Conservation (phyloP, 169 alveolate genomes). For the Eimeria nieschulzi region DNA sequence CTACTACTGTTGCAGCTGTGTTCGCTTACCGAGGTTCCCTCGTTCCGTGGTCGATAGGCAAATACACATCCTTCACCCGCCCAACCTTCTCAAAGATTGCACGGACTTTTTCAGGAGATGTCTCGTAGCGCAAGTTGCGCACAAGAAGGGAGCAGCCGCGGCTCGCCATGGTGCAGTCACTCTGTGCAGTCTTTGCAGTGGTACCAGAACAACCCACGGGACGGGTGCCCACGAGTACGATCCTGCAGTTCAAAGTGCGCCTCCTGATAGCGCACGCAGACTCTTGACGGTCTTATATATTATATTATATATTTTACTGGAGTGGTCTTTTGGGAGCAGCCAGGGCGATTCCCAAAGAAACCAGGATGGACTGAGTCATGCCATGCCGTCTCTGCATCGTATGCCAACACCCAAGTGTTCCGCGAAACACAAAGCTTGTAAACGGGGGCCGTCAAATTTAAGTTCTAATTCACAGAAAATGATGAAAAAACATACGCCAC, state of each 20-base stretch:
- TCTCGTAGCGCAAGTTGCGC: slow-evolving; percentile 85
- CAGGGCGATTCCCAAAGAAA: not conserved
- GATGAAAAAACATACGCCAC: not conserved
- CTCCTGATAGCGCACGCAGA: not conserved
- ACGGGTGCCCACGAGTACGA: not conserved
- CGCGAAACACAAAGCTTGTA: not conserved
- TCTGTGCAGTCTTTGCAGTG: too few species aligned
- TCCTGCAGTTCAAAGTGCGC: not conserved
- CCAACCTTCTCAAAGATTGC: slow-evolving; percentile 88
- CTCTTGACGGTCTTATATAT: not conserved
- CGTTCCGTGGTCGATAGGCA: slow-evolving; percentile 86
- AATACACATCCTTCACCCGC: slow-evolving; percentile 88
- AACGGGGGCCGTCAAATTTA: not conserved
- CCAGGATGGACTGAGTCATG: not conserved
- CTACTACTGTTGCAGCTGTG: not conserved
- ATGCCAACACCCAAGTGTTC: not conserved
- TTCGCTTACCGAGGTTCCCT: slow-evolving; percentile 81
- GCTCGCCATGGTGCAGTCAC: slow-evolving; percentile 59
- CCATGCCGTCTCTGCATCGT: slow-evolving; percentile 29
- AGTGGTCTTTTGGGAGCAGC: not conserved
- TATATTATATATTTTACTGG: not conserved
- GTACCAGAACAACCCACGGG: too few species aligned
- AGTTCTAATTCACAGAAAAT: not conserved
- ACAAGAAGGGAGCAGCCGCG: slow-evolving; percentile 84
- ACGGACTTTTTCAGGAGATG: slow-evolving; percentile 86